phyloP scores from a whole-genome alignment of 2,329 filamentous ascomycete genomes.

The Madurella fahalii region DNA sequence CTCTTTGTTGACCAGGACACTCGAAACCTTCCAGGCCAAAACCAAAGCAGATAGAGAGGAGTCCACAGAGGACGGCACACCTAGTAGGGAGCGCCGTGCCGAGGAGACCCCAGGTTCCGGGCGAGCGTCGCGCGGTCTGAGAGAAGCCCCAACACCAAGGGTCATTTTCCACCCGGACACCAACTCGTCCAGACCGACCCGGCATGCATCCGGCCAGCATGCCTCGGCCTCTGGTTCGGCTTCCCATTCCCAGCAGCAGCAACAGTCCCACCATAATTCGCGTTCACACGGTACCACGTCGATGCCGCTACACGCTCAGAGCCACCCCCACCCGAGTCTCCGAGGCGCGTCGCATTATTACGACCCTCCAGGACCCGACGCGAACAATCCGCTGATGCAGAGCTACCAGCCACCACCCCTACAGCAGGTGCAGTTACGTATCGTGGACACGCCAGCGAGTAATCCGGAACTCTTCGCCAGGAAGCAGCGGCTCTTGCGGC shows the following conservation, averaged over 20 bases:
- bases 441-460: conserved; percentile 71
- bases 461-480: conserved; percentile 65
- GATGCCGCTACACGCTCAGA: conserved; percentile 26
- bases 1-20: conserved; percentile 69
- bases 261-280: conserved; percentile 25
- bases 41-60: conserved; percentile 48
- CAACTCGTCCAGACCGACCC: conserved; percentile 58
- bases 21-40: conserved; percentile 63
- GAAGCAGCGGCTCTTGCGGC: conserved; percentile 45
- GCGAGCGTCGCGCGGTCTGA: conserved; percentile 60
- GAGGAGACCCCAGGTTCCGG: conserved; percentile 50
- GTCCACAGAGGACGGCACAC: conserved; percentile 58
- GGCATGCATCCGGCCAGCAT: conserved; percentile 49
- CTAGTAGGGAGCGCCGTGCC: conserved; percentile 48
- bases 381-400: conserved; percentile 57
- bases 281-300: conserved; percentile 29
- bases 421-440: conserved; percentile 62
- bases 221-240: conserved; percentile 19
- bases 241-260: conserved; percentile 23
- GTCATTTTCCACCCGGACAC: conserved; percentile 83
- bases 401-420: conserved; percentile 63
- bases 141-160: conserved; percentile 80
- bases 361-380: conserved; percentile 53
- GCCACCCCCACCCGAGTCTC: conserved; percentile 27
- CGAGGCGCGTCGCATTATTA: conserved; percentile 45